Conservation (phyloP, 768 basidiomycete genomes). For the Leccinum incarnatum region DNA sequence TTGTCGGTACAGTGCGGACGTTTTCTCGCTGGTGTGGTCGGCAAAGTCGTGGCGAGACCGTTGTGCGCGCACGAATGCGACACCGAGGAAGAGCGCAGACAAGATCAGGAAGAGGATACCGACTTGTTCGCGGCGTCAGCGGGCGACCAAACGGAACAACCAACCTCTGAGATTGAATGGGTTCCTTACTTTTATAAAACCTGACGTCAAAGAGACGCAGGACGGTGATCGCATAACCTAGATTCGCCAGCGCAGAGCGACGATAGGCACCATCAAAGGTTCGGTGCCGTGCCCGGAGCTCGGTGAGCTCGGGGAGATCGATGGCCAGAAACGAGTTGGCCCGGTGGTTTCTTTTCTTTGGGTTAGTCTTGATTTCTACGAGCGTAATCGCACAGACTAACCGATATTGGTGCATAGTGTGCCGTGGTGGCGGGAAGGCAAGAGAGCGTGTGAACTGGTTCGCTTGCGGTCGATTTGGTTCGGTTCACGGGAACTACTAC, state of each 20-base stretch:
- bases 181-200: slow-evolving; percentile 67
- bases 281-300: slow-evolving; percentile 74
- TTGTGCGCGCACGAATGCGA: slow-evolving; percentile 58
- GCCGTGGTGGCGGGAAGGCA: slow-evolving; percentile 8
- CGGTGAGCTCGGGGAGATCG: slow-evolving; percentile 61
- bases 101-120: slow-evolving; percentile 67
- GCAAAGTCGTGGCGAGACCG: slow-evolving; percentile 77
- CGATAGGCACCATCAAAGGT: slow-evolving; percentile 84
- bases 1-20: slow-evolving; percentile 25
- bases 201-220: slow-evolving; percentile 74
- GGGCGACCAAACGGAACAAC: too few species aligned
- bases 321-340: slow-evolving; percentile 49
- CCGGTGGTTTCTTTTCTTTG: slow-evolving; percentile 40
- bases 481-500: background rate
- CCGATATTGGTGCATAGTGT: slow-evolving; percentile 25
- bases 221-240: slow-evolving; percentile 72
- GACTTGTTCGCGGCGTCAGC: slow-evolving; percentile 26
- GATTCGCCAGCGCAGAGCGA: slow-evolving; percentile 68
- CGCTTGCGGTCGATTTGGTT: background rate
- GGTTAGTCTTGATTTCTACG: background rate
- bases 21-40: slow-evolving; percentile 45
- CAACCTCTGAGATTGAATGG: too few species aligned
- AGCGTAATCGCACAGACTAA: slow-evolving; percentile 7
- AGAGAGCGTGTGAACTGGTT: slow-evolving; percentile 20
- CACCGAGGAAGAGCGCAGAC: slow-evolving; percentile 54